Conservation (phyloP, 768 basidiomycete genomes). For the Phlebiopsis gigantea region DNA sequence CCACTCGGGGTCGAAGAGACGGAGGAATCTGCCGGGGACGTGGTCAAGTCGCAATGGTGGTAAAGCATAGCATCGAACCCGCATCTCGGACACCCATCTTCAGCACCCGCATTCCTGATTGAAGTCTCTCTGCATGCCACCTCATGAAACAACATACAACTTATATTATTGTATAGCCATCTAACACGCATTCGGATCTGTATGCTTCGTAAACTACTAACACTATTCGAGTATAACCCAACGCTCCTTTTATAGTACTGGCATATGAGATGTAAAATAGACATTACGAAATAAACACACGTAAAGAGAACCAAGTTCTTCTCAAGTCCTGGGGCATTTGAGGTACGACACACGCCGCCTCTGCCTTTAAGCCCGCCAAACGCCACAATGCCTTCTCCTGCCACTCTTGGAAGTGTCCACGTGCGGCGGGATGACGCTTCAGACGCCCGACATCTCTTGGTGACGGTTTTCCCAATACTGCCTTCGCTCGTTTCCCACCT, state of each 20-base stretch:
- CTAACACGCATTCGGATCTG: neutral
- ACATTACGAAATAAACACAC: neutral
- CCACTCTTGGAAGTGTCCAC: neutral
- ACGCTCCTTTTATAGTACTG: neutral
- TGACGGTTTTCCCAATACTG: neutral
- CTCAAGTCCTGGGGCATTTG: too few species aligned
- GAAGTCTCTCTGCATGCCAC: neutral
- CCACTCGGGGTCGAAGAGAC: slow-evolving; percentile 22
- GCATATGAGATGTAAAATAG: neutral
- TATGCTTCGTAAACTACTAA: neutral
- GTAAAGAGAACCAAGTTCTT: neutral
- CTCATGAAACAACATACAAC: too few species aligned
- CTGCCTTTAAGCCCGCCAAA: neutral
- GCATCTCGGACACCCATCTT: neutral
- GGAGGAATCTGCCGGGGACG: slow-evolving; percentile 29
- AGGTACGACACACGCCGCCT: too few species aligned
- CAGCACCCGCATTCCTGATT: neutral
- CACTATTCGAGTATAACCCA: too few species aligned
- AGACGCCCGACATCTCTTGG: slow-evolving; percentile 1
- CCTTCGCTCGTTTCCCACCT: neutral
- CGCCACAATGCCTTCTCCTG: slow-evolving; percentile 1
- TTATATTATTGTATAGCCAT: neutral
- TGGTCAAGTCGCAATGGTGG: slow-evolving; percentile 17
- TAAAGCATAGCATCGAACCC: neutral
- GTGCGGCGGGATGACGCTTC: neutral